Evolutionary conservation across 2,329 filamentous ascomycete species (phyloP).

Genomic region (Pyrenochaeta sp.): DNA sequence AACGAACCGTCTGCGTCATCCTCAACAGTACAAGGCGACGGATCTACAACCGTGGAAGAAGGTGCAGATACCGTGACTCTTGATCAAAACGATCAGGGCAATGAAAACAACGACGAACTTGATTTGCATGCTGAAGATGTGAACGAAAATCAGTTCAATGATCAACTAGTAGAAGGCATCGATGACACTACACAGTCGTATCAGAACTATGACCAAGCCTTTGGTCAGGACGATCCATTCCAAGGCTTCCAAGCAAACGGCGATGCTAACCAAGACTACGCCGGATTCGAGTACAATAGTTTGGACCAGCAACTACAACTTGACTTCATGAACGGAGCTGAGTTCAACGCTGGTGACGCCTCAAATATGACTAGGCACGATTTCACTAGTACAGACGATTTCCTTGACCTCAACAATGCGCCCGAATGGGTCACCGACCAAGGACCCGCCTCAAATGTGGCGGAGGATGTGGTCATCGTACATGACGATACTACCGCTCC

Average conservation of each 20-base stretch:
- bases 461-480: conserved; percentile 14
- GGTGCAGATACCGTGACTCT: conserved; percentile 3
- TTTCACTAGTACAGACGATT: conserved; percentile 21
- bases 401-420: conserved; percentile 30
- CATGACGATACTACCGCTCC: conserved; percentile 21
- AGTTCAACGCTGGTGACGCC: conserved; percentile 13
- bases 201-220: conserved; percentile 24
- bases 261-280: conserved; percentile 36
- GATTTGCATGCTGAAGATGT: conserved; percentile 8
- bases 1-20: conserved; percentile 38
- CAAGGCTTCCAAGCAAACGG: conserved; percentile 24
- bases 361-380: conserved; percentile 17
- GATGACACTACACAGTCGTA: conserved; percentile 23
- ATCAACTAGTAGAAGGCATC: conserved; percentile 19
- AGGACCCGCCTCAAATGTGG: conserved; percentile 13
- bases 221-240: conserved; percentile 19
- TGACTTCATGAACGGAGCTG: conserved; percentile 19
- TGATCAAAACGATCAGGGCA: conserved; percentile 5
- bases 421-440: conserved; percentile 28
- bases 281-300: conserved; percentile 28
- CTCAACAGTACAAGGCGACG: conserved; percentile 46
- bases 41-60: conserved; percentile 22
- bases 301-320: conserved; percentile 24
- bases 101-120: conserved; percentile 9
- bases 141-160: conserved; percentile 2